These are phyloP conservation scores for Marasmius oreades DNA, from an alignment of 1,284 basidiomycete genomes.

Conservation along the genomic window DNA sequence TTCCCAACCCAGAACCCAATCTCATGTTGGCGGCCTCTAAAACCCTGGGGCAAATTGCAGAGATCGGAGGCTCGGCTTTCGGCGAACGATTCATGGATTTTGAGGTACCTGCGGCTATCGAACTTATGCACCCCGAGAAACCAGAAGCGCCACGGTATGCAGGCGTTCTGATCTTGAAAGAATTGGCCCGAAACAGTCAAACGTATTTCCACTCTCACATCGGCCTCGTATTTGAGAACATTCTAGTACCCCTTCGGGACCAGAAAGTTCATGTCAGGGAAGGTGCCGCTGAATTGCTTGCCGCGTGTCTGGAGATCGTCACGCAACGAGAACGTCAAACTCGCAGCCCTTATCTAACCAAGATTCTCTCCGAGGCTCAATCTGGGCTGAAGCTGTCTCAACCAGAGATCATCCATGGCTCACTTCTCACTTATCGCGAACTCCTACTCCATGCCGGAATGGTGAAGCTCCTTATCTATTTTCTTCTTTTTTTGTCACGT, in stretches of 20 bases:
- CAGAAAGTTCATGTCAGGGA: conserved; percentile 83
- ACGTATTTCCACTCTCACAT: conserved; percentile 87
- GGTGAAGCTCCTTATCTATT: conserved; percentile 42
- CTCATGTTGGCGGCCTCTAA: conserved; percentile 89
- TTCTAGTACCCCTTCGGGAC: conserved; percentile 86
- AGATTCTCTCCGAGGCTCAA: conserved; percentile 89
- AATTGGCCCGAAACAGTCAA: conserved; percentile 84
- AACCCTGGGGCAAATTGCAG: conserved; percentile 78
- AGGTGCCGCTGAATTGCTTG: conserved; percentile 86
- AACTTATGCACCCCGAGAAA: conserved; percentile 72
- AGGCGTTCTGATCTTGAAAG: conserved; percentile 86
- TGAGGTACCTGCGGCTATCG: conserved; percentile 80
- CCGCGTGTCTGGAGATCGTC: conserved; percentile 86
- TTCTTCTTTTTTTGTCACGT: not conserved
- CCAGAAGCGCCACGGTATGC: conserved; percentile 78
- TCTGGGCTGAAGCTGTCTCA: conserved; percentile 78
- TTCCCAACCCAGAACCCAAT: conserved; percentile 80
- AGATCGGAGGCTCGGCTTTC: conserved; percentile 77
- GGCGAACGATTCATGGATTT: conserved; percentile 87
- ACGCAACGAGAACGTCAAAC: conserved; percentile 67
- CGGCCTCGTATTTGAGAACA: conserved; percentile 84
- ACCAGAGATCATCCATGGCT: conserved; percentile 90
- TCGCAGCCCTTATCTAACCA: conserved; percentile 65
- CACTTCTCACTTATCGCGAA: conserved; percentile 89
- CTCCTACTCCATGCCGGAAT: conserved; percentile 91